Base-by-base conservation (phyloP, 768 basidiomycete species). In the Exidia glandulosa region DNA sequence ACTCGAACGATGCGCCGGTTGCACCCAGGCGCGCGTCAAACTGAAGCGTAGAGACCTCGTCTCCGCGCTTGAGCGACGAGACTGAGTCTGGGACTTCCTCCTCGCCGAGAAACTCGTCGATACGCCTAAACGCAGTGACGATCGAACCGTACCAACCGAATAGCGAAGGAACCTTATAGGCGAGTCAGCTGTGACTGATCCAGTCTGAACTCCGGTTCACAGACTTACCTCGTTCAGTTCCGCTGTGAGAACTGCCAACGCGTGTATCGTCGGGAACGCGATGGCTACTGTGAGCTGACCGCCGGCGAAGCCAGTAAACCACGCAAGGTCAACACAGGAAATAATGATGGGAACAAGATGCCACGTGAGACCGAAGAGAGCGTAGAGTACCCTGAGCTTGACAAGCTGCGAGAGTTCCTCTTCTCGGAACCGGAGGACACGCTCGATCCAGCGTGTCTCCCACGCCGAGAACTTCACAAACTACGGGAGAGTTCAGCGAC, bases 21-120 rank as follows among this genome's bases (percentile, higher is more conserved):
- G 47, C 47, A 23, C 47, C 47, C 9, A 48, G 6, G n/a, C 47
- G 47, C 6, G 23, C 23, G 47, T 48, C 47, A 23, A 48, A 27
- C 47, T 48, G 47, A 7, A 7, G 34, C 34, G 34, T 16, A 16
- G 34, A 36, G 7, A 36, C 7, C 34, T 7, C 34, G 7, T 36
- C 57, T 0, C 69, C 59, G 5, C 70, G 67, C 60, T 81, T 80
- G 47, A 92, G 72, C 1, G 84, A 81, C 2, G 84, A 86, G 1
- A 88, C 90, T 86, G 87, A 90, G 32, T 81, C 80, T 0, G 85
- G 84, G 1, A 92, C 87, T 68, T 93, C 89, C n/a, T 81, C 79
- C 69, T 91, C 89, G 3, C 73, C 73, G 1, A 91, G 74, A 70
- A 87, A 90, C 3, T 71, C 76, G 66, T 90, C 84, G 61, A 94